Evolutionary conservation across 129 eudicot genomes (phyloP), one percentile per base, ranked within the genome.

Genomic region (Gnaphalium uliginosum): DNA sequence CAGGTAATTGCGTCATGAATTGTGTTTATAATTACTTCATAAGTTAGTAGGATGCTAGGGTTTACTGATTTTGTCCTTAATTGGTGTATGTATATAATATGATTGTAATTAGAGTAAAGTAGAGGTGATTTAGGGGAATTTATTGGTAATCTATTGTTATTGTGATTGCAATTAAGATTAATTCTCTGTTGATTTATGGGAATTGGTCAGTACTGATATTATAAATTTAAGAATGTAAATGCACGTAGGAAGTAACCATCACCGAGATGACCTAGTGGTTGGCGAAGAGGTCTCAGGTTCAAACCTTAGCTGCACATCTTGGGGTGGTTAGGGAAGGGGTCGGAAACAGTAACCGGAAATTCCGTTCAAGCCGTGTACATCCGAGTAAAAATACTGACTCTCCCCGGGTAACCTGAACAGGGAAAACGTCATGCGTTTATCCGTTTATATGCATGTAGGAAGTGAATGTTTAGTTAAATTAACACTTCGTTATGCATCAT

Each of bases 91-190:
- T 41, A 3, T 43, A n/a, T 50, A 77, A 3, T 64, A 64, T 18
- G 74, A 76, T 27, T 25, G 68, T 17, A 67, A 23, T 76, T 58
- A 2, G 51, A 66, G 43, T 51, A 18, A 53, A 25, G 21, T 67
- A 30, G 78, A 76, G 73, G 8, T 66, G 48, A 67, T 76, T 68
- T 68, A 14, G 15, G 8, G 53, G 72, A 75, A 8, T 75, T 41
- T 72, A 53, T 51, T 48, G 33, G 63, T 59, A 63, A 10, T 51
- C 17, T 53, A 18, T 35, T 35, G 37, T 66, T 51, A 30, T 21
- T 17, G 30, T 51, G 73, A 53, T 33, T 66, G n/a, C 23, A 11
- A 2, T 15, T 13, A 8, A 14, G 30, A 29, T 53, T 51, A 29
- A 39, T 46, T 43, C 0, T 43, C 64, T 27, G 63, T 27, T 70